These are phyloP conservation scores for Apiospora arundinis DNA, from an alignment of 2,329 filamentous ascomycete species.

Conservation along the genomic window DNA sequence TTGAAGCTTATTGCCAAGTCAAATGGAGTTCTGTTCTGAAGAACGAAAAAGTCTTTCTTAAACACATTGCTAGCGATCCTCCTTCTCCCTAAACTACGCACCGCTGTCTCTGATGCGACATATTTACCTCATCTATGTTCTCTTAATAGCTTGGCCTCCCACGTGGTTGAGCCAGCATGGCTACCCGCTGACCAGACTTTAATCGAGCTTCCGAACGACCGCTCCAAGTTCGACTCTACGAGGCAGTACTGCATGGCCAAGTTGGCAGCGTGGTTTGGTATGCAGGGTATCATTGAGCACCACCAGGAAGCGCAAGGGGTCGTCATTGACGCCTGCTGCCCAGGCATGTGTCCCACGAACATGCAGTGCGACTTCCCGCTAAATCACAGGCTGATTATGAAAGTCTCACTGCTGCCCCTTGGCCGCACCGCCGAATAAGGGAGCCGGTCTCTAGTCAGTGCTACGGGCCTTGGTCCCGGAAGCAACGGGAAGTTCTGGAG, in stretches of 20 bases:
- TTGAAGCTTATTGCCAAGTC: too few species aligned
- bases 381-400: not conserved
- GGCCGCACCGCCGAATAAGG: not conserved
- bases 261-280: constrained; percentile 42
- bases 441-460: not conserved
- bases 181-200: constrained; percentile 25
- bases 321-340: not conserved
- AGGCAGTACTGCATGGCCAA: constrained; percentile 40
- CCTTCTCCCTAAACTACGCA: constrained; percentile 53
- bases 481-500: not conserved
- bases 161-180: constrained; percentile 28
- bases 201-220: constrained; percentile 27
- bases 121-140: constrained; percentile 48
- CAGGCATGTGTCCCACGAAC: not conserved
- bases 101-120: constrained; percentile 37
- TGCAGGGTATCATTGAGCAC: constrained; percentile 35
- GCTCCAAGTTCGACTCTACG: constrained; percentile 28
- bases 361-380: not conserved
- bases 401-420: not conserved
- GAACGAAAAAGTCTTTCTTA: constrained; percentile 44
- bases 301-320: not conserved
- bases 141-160: constrained; percentile 37
- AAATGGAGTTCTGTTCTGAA: too few species aligned
- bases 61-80: constrained; percentile 59
- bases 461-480: not conserved